Evolutionary conservation across 768 basidiomycete species (phyloP).

Genomic region (Tremella fuciformis): DNA sequence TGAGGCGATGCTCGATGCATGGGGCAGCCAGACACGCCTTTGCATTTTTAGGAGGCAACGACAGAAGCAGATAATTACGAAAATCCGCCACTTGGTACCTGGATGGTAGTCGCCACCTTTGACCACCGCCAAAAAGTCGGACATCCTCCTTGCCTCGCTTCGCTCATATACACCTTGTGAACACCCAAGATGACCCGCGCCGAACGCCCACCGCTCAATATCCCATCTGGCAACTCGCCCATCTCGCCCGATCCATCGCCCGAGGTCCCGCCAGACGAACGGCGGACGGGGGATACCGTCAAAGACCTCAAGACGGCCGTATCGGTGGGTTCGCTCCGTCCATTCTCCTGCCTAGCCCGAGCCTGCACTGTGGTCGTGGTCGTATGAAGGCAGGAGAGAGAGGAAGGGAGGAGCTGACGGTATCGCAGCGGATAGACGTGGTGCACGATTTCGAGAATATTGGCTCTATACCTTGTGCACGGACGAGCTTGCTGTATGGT

Average conservation of each 20-base stretch:
- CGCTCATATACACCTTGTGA: too few species aligned
- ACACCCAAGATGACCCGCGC: too few species aligned
- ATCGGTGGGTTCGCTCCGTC: slow-evolving; percentile 21
- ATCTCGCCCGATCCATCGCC: slow-evolving; percentile 22
- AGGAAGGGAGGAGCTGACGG: background rate
- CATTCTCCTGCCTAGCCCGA: background rate
- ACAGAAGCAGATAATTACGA: too few species aligned
- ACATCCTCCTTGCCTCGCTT: too few species aligned
- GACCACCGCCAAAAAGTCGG: too few species aligned
- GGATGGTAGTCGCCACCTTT: too few species aligned
- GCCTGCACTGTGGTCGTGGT: background rate
- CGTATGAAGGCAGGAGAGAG: background rate
- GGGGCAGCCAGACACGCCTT: too few species aligned
- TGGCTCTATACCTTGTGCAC: slow-evolving; percentile 46
- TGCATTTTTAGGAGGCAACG: too few species aligned
- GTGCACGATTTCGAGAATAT: slow-evolving; percentile 44
- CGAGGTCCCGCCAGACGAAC: slow-evolving; percentile 26
- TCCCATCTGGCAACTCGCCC: slow-evolving; percentile 41
- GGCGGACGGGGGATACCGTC: slow-evolving; percentile 34
- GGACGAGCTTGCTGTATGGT: slow-evolving; percentile 46
- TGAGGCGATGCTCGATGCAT: too few species aligned
- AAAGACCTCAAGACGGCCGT: slow-evolving; percentile 36
- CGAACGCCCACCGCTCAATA: slow-evolving; percentile 25
- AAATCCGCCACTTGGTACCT: too few species aligned
- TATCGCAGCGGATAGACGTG: slow-evolving; percentile 29